A percentile compares a stretch with the other conserved stretches of the same genome.
Evolutionary conservation across 192 early-diverging fungal genomes (phyloP).

Genomic region (Cetraspora pellucida): DNA sequence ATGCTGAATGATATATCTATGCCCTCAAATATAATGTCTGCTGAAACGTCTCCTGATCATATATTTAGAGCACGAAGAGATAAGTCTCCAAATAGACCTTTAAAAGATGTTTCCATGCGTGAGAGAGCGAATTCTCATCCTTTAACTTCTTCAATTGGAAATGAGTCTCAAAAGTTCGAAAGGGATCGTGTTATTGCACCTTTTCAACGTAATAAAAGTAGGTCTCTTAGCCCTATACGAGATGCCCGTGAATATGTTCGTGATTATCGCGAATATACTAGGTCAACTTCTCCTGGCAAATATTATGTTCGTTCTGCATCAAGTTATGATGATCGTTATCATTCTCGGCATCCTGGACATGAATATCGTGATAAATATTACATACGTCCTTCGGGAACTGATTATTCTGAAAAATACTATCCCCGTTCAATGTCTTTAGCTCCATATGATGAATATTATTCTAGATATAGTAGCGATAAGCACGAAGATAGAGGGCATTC

Average conservation of each 20-base stretch:
- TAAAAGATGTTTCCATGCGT: neutral
- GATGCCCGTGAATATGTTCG: neutral
- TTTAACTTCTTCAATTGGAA: neutral
- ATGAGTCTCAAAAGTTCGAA: neutral
- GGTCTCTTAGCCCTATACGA: constrained; percentile 8
- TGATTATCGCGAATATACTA: neutral
- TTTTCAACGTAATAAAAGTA: constrained; percentile 1
- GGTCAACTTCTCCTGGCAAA: constrained; percentile 5
- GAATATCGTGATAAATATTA: constrained; percentile 9
- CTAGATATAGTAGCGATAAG: neutral
- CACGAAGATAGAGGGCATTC: neutral
- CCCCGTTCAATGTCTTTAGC: neutral
- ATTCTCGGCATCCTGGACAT: neutral
- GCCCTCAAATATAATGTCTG: neutral
- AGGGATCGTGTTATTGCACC: neutral
- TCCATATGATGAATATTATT: neutral
- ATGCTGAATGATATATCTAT: neutral
- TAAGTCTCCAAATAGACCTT: neutral
- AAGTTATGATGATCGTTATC: constrained; percentile 16
- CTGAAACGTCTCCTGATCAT: neutral
- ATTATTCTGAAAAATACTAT: neutral
- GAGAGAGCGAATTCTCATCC: neutral
- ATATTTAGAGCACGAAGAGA: neutral
- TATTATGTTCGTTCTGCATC: neutral
- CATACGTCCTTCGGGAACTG: neutral